Evolutionary conservation across 805 yeast species (phyloP).

Genomic region (Blastobotrys parvus): DNA sequence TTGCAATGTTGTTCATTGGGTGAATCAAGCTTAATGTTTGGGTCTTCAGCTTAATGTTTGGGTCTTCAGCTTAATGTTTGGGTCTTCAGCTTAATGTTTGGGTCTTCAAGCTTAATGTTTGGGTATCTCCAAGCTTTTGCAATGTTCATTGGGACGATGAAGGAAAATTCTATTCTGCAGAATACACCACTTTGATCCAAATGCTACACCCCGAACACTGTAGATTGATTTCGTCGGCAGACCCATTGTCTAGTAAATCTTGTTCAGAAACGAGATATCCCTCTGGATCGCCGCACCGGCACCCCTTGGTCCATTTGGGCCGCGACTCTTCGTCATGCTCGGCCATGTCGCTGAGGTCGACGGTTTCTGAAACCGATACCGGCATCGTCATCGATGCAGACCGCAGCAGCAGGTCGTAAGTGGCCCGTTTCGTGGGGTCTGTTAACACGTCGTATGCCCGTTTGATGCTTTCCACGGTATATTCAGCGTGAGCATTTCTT

Average conservation of each 20-base stretch:
- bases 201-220: slow-evolving; percentile 81
- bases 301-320: slow-evolving; percentile 25
- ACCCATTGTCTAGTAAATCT: slow-evolving; percentile 49
- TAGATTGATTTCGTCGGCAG: slow-evolving; percentile 55
- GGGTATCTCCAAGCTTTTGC: too few species aligned
- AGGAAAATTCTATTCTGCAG: slow-evolving; percentile 15
- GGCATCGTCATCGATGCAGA: slow-evolving; percentile 6
- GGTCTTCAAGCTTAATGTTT: too few species aligned
- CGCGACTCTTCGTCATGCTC: slow-evolving; percentile 23
- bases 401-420: slow-evolving; percentile 47
- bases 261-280: slow-evolving; percentile 56
- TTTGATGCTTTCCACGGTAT: slow-evolving; percentile 42
- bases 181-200: slow-evolving; percentile 70
- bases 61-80: too few species aligned
- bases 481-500: slow-evolving; percentile 5
- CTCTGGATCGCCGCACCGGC: slow-evolving; percentile 35
- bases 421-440: slow-evolving; percentile 31
- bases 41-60: too few species aligned
- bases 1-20: too few species aligned
- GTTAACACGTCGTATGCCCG: slow-evolving; percentile 55
- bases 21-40: too few species aligned
- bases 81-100: too few species aligned
- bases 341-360: slow-evolving; percentile 55
- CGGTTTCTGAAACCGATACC: slow-evolving; percentile 45
- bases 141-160: too few species aligned